Evolutionary conservation across 129 eudicot genomes (phyloP), one percentile per base, ranked within the genome.

Genomic region (Glebionis coronaria): DNA sequence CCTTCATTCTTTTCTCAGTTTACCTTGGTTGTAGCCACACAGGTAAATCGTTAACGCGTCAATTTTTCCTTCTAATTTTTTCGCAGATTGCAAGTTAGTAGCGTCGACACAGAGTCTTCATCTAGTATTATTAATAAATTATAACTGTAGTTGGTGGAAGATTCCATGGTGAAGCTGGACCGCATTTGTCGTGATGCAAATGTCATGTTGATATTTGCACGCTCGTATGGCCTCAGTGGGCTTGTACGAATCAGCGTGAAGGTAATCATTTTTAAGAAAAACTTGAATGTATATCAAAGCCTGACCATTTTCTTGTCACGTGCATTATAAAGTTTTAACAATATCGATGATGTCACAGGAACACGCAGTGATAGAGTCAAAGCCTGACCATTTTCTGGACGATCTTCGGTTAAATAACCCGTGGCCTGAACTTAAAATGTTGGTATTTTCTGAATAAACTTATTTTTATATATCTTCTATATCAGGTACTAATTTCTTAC

Each of bases 401-500:
- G 99, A 89, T 78, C 95, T 94, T 12, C 88, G 99, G 54, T 77
- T 94, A 69, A 94, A 90, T 78, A 90, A 80, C 67, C 99, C 99
- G 21, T 90, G 99, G 99, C 94, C 97, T 15, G 97, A 94, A 78
- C 99, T 94, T 42, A 84, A 69, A 74, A 85, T 81, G 99, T 94
- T 69, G 21, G 75, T 27, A 18, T 31, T 65, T 58, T 38, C 31
- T 64, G 12, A 1, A 4, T 45, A 49, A 27, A 16, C n/a, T 27
- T 25, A 28, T 18, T 15, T 21, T 13, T 46, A 25, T 20, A 61
- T 25, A 23, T 49, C 66, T 65, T 50, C 6, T 21, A 25, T 60
- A 76, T 56, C 53, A 42, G 31, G n/a, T 19, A 38, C 9, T 65
- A 9, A 16, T 54, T 31, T 20, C 11, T 56, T 28, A 19, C 2